phyloP scores from a whole-genome alignment of 495 filamentous ascomycete genomes.

The Aspergillus egyptiacus region DNA sequence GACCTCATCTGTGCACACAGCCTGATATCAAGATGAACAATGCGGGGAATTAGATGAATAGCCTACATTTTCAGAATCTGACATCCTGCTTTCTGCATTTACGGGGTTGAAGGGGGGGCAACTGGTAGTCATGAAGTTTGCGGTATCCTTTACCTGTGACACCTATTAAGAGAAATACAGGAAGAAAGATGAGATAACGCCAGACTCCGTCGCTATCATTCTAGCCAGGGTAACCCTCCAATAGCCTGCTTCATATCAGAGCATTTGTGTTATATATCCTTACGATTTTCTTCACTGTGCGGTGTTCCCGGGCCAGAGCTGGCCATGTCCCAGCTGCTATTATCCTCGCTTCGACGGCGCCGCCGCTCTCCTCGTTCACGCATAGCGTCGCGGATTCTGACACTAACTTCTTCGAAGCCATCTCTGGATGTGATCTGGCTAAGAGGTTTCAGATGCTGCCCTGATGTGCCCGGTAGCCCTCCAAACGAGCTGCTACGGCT shows the following conservation, averaged over 20 bases:
- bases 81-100: too few relatives aligned
- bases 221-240: background rate
- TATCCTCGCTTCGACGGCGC: slow-evolving; percentile 56
- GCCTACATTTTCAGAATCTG: too few relatives aligned
- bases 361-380: slow-evolving; percentile 70
- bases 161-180: too few relatives aligned
- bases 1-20: too few relatives aligned
- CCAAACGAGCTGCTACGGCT: slow-evolving; percentile 63
- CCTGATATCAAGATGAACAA: too few relatives aligned
- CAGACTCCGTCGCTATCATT: slow-evolving; percentile 20
- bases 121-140: too few relatives aligned
- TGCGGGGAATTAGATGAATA: background rate
- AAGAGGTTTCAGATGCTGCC: slow-evolving; percentile 63
- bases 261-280: slow-evolving; percentile 29
- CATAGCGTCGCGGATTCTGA: slow-evolving; percentile 85
- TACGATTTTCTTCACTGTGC: slow-evolving; percentile 39
- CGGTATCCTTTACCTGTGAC: too few relatives aligned
- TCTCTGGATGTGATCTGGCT: slow-evolving; percentile 67
- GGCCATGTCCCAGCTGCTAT: slow-evolving; percentile 44
- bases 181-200: slow-evolving; percentile 6
- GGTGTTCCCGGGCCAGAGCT: slow-evolving; percentile 41
- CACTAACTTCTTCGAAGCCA: slow-evolving; percentile 73
- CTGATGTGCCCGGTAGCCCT: slow-evolving; percentile 51
- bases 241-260: background rate
- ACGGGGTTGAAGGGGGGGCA: too few relatives aligned